Base-by-base conservation (phyloP, 352 stramenopile genomes). In the Lagenidium sp. region DNA sequence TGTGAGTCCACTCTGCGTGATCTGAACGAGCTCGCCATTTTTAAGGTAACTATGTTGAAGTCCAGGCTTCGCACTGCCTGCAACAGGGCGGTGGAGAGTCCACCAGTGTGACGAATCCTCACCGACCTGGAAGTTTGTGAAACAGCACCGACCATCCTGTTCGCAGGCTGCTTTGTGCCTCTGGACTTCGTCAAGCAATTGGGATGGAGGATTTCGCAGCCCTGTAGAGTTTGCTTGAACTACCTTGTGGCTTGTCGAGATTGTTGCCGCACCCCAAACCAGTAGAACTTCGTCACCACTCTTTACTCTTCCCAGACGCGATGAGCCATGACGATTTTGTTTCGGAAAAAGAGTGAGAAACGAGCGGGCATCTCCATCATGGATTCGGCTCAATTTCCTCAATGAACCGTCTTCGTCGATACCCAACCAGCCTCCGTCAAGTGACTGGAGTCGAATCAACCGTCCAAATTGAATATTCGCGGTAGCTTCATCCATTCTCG, bases 271-370 rank as follows among this genome's bases (percentile, higher is more conserved):
- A 2, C 62, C 54, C 7, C 71, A 37, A 0, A 65, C 50, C 6
- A 80, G 16, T 34, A 66, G 76, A n/a, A 50, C 47, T 11, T 37
- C 38, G 18, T 76, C 61, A 1, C 50, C 55, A n/a, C n/a, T n/a
- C n/a, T n/a, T n/a, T n/a, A n/a, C n/a, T n/a, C n/a, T n/a, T n/a
- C n/a, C n/a, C n/a, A n/a, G n/a, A n/a, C n/a, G n/a, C n/a, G n/a
- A n/a, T n/a, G n/a, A n/a, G n/a, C n/a, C n/a, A n/a, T n/a, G n/a
- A n/a, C n/a, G n/a, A n/a, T n/a, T n/a, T n/a, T n/a, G n/a, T n/a
- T n/a, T n/a, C n/a, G 55, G 50, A 19, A 80, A 76, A 16, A 76
- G 39, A 5, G 53, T 71, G 15, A 80, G 25, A n/a, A 62, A 18
- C 11, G 67, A 71, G 0, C 61, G 48, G 1, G 60, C 50, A 26